phyloP scores from a whole-genome alignment of 1,284 basidiomycete genomes.

The Sutorius eximius region DNA sequence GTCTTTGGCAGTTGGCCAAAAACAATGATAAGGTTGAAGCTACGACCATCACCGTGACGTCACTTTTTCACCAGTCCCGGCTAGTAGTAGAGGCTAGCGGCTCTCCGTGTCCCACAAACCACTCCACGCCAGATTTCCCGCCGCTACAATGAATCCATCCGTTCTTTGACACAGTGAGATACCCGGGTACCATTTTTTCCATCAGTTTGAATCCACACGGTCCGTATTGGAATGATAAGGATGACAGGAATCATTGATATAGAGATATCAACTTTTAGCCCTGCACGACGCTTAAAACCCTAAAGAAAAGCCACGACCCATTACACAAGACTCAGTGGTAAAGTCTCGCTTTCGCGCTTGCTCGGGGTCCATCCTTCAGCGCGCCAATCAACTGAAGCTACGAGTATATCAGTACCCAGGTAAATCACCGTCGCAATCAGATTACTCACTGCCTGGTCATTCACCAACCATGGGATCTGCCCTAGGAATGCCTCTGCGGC shows the following conservation, averaged over 20 bases:
- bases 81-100: too few relatives aligned
- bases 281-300: background rate
- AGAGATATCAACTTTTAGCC: background rate
- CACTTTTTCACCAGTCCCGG: too few relatives aligned
- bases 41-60: too few relatives aligned
- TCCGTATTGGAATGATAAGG: background rate
- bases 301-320: background rate
- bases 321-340: background rate
- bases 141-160: too few relatives aligned
- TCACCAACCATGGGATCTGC: background rate
- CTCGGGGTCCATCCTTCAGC: background rate
- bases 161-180: too few relatives aligned
- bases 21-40: too few relatives aligned
- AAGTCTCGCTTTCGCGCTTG: background rate
- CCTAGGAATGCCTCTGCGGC: constrained; percentile 4
- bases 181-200: too few relatives aligned
- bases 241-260: background rate
- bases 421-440: accelerated
- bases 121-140: too few relatives aligned
- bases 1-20: too few relatives aligned
- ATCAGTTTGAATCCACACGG: too few relatives aligned
- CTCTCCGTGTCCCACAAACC: too few relatives aligned
- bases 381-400: constrained; percentile 4
- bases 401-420: background rate
- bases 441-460: constrained; percentile 6